Base-by-base conservation (phyloP, 1,139 yeast species). In the Cylindricascospora bacillispora region DNA sequence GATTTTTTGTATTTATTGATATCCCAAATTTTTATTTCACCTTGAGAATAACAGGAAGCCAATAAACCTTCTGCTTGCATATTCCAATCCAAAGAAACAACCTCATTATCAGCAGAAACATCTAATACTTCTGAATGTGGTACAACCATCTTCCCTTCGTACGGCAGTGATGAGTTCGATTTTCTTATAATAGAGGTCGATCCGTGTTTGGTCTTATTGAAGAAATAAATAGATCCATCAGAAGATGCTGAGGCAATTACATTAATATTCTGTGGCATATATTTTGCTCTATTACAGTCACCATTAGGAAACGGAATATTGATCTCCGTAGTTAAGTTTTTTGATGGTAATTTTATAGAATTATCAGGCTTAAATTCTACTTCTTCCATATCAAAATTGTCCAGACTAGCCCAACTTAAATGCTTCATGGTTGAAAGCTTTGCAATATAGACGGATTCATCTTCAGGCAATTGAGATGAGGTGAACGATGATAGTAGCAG, bases 161-260 rank as follows among this genome's bases (percentile, higher is more conserved):
- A 43, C 3, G 35, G 24, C 17, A 28, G 25, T 4, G 24, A 24
- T 12, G 27, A 16, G 9, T 25, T 15, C 7, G 27, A 11, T 13
- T 28, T 28, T n/a, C 34, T 26, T n/a, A 35, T 21, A 25, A 19
- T 27, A 13, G 35, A 32, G 15, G 41, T 45, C 7, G 52, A 40
- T 3, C 54, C 49, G 27, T 60, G 62, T 44, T 54, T 49, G 31
- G 70, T 70, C 35, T 70, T 61, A 43, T 78, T 70, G 53, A 81
- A 80, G 12, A 86, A 56, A 42, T 70, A 73, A 4, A 79, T 68
- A 19, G 72, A 70, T 3, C 98, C 97, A 9, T 58, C 57, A 1
- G 85, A 85, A 32, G 83, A 75, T 36, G 83, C 78, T 0, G 92
- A 70, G 1, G 89, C 86, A 7, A 85, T 69, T 1, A 75, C 47